Evolutionary conservation across 228 moss, liverwort and hornwort genomes (phyloP), one percentile per base, ranked within the genome.

Genomic region (Sphagnum fallax): DNA sequence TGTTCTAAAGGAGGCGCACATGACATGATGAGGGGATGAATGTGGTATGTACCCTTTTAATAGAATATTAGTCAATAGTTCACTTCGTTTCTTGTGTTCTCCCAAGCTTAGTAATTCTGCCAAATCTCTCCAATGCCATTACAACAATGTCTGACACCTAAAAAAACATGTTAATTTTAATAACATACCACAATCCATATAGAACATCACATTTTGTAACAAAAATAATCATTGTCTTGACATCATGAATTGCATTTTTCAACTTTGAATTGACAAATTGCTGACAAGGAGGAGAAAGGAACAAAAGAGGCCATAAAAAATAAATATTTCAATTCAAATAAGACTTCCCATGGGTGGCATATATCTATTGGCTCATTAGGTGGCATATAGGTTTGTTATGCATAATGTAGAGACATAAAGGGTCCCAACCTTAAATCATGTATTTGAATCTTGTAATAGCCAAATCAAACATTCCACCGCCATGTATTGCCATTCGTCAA

Each of bases 401-500:
- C 32, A 32, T 32, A 32, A 32, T 32, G 32, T 32, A 55, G 55
- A 55, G 55, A 55, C 1, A 55, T 1, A 55, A 12, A 55, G 4
- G 12, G 63, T 32, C 2, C 2, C 32, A 32, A 97, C 93, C 93
- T 93, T 93, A 4, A 87, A 83, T 70, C 93, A 85, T 65, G 97
- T 98, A 53, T 87, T 82, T 53, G 80, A 58, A 81, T 98, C 93
- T 76, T 98, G 97, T 16, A 98, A 85, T 75, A 98, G 81, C 93
- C 97, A 98, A 69, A 98, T 84, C 12, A 98, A 75, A 78, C 91
- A 90, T 65, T 98, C 97, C 63, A 93, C 92, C 59, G 93, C 97
- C 97, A 98, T 91, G 65, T 90, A 88, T 66, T 98, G 93, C 97
- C 91, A 98, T 68, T 98, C 97, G 61, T 98, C 93, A 10, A 91